Base-by-base conservation (phyloP, 352 stramenopile species). In the Phytophthora brassicae region DNA sequence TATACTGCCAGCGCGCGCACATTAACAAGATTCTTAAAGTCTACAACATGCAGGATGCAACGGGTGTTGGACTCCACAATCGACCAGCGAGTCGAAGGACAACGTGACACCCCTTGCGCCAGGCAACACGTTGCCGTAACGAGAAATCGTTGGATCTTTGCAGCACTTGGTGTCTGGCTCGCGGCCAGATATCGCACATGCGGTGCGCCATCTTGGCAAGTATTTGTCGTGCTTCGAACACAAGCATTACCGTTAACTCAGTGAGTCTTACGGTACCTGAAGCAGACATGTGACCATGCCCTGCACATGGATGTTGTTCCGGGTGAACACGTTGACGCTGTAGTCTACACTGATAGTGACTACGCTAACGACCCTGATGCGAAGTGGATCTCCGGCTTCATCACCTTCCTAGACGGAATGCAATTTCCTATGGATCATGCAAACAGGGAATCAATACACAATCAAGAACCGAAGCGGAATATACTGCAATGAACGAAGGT, bases 361-460 rank as follows among this genome's bases (percentile, higher is more conserved):
- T 73, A 71, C 19, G 55, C 62, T 0, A 79, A 79, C 22, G 66
- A 73, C 7, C 16, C 16, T 0, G 59, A 75, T 31, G 14, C 62
- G 2, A 62, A 64, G 38, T 68, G 26, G 5, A 43, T 75, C 7
- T 70, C 54, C 12, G 65, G 11, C 22, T 74, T 72, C 26, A 55
- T 74, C 4, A 72, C 60, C 4, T 29, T 57, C 8, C 24, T 75
- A 0, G 52, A 75, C 20, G 63, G 52, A 66, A 64, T 3, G 57
- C 51, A 0, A 61, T 79, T 7, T 64, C 47, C 4, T 79, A 70
- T 17, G 66, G 26, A 0, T 75, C 66, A 0, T 38, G 48, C 4
- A 76, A 79, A 22, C 64, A 76, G 52, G 47, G 48, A 9, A 55
- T 75, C 29, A 71, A 70, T 14, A 56, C 72, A 0, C 42, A 63